Evolutionary conservation across 1,139 yeast species (phyloP).

Genomic region (Eremothecium gossypii): DNA sequence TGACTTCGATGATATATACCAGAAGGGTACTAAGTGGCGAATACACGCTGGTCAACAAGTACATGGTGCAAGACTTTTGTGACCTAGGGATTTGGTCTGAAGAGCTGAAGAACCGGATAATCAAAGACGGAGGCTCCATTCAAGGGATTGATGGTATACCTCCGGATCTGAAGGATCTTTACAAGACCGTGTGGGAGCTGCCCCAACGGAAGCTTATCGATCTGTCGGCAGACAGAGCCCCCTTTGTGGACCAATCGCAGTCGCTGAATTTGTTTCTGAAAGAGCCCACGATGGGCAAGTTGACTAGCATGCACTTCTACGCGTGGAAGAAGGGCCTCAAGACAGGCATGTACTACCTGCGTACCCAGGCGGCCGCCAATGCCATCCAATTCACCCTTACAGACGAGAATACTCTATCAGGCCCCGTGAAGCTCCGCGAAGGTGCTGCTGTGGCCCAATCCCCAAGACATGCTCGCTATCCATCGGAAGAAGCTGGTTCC

Average conservation of each 20-base stretch:
- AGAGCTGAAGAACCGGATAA: slow-evolving; percentile 66
- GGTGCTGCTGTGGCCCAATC: background rate
- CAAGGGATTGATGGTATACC: slow-evolving; percentile 73
- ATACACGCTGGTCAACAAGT: slow-evolving; percentile 77
- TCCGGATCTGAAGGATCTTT: slow-evolving; percentile 59
- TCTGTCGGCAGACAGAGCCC: slow-evolving; percentile 90
- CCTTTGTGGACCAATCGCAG: slow-evolving; percentile 91
- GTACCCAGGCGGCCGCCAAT: slow-evolving; percentile 89
- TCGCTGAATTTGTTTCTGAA: slow-evolving; percentile 73
- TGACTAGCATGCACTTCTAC: slow-evolving; percentile 93
- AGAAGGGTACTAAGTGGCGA: slow-evolving; percentile 85
- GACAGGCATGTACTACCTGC: slow-evolving; percentile 94
- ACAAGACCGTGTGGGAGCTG: slow-evolving; percentile 96
- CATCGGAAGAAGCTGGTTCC: no score
- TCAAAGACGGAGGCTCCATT: slow-evolving; percentile 76
- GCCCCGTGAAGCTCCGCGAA: background rate
- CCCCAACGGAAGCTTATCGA: slow-evolving; percentile 81
- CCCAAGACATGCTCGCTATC: no score
- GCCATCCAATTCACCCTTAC: slow-evolving; percentile 82
- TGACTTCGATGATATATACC: slow-evolving; percentile 76
- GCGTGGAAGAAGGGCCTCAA: slow-evolving; percentile 96
- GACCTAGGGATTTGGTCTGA: slow-evolving; percentile 79
- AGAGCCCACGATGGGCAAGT: slow-evolving; percentile 80
- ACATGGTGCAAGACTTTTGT: slow-evolving; percentile 69
- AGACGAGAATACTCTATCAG: slow-evolving; percentile 9